These are phyloP conservation scores for Phialophora verrucosa DNA, from an alignment of 2,329 filamentous ascomycete species.

Conservation along the genomic window DNA sequence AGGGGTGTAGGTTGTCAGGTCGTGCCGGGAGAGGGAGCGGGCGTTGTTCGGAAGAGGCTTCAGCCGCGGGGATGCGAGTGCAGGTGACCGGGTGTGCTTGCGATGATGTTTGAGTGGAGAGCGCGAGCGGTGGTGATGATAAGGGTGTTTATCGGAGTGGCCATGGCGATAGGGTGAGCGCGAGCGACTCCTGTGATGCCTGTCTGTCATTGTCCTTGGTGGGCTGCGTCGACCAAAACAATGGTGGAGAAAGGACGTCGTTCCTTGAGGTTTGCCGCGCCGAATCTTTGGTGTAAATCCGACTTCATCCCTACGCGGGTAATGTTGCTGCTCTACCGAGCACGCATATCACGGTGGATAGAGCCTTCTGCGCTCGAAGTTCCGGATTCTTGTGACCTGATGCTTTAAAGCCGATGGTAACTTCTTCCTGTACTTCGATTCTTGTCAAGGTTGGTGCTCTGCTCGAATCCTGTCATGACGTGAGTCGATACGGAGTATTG, in stretches of 20 bases:
- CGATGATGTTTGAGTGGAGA: not conserved
- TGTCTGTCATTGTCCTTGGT: slow-evolving; percentile 13
- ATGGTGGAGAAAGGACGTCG: slow-evolving; percentile 5
- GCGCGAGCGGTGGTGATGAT: slow-evolving; percentile 8
- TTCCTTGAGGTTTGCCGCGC: not conserved
- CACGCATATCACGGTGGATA: not conserved
- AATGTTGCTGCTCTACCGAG: not conserved
- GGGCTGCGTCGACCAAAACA: not conserved
- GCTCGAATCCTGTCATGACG: too few relatives aligned
- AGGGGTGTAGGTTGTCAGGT: slow-evolving; percentile 69
- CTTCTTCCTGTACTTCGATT: too few relatives aligned
- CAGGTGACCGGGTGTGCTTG: not conserved
- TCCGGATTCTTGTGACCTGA: not conserved
- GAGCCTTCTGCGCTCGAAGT: not conserved
- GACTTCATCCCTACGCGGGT: not conserved
- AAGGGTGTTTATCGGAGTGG: slow-evolving; percentile 14
- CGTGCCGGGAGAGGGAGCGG: slow-evolving; percentile 69
- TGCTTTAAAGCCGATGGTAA: too few relatives aligned
- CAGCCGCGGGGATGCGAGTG: not conserved
- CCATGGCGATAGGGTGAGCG: slow-evolving; percentile 32
- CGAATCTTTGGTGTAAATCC: not conserved
- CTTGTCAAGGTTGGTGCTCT: too few relatives aligned
- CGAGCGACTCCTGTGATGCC: slow-evolving; percentile 25
- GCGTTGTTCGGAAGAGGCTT: slow-evolving; percentile 68
- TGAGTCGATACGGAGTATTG: too few relatives aligned